Evolutionary conservation across 2,329 filamentous ascomycete genomes (phyloP).

Genomic region (Fusarium succisae): DNA sequence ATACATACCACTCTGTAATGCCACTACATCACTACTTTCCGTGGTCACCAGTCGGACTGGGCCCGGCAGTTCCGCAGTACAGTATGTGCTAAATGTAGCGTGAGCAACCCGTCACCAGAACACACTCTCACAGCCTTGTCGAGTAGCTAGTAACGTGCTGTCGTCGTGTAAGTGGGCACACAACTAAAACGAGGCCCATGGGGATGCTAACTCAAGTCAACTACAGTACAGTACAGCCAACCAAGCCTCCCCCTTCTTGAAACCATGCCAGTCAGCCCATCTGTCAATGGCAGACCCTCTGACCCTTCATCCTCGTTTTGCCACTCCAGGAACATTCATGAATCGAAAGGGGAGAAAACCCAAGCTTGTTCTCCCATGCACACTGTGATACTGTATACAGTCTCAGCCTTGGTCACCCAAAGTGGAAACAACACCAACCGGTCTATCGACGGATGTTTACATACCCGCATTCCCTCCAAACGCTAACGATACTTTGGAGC

Average conservation of each 20-base stretch:
- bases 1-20: background rate
- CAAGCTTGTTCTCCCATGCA: background rate
- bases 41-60: constrained; percentile 13
- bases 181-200: constrained; percentile 4
- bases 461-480: constrained; percentile 27
- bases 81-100: constrained; percentile 4
- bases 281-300: background rate
- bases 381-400: constrained; percentile 25
- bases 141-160: background rate
- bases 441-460: constrained; percentile 16
- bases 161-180: constrained; percentile 1
- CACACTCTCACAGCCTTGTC: constrained; percentile 5
- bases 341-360: background rate
- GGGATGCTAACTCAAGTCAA: constrained; percentile 2
- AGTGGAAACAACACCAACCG: constrained; percentile 2
- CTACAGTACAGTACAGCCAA: background rate
- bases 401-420: constrained; percentile 5
- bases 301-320: constrained; percentile 3
- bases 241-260: background rate
- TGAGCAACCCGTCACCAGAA: background rate
- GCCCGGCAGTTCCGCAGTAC: constrained; percentile 1
- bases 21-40: constrained; percentile 12
- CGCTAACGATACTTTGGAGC: constrained; percentile 2
- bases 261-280: background rate
- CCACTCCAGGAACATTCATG: constrained; percentile 12